phyloP scores from a whole-genome alignment of 352 stramenopile genomes.

The Phytophthora idaei region DNA sequence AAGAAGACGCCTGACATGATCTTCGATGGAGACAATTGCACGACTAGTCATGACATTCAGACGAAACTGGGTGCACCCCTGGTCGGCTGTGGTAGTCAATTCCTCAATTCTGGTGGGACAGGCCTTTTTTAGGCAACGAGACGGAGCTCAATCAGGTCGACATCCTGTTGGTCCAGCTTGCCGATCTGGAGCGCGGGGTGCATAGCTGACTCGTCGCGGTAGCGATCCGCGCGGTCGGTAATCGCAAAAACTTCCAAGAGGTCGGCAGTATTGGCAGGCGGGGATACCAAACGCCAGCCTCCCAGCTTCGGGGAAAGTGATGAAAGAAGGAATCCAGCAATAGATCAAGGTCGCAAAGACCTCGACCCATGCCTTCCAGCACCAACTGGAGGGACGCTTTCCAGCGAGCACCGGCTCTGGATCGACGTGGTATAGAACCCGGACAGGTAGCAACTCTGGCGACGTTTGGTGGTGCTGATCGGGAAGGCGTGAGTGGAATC shows the following conservation, averaged over 20 bases:
- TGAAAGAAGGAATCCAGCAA: slow-evolving; percentile 2
- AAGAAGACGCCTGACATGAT: too few species aligned
- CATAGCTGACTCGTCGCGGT: neutral
- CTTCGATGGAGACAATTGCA: too few species aligned
- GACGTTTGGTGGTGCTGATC: neutral
- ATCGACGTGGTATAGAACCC: neutral
- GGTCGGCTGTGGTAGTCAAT: too few species aligned
- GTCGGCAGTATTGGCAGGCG: neutral
- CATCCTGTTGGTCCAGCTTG: too few species aligned
- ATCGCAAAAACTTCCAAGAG: neutral
- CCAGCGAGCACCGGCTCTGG: neutral
- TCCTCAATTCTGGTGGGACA: too few species aligned
- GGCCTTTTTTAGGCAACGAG: too few species aligned
- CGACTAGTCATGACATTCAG: too few species aligned
- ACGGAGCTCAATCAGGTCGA: too few species aligned
- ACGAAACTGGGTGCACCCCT: too few species aligned
- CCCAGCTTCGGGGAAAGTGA: neutral
- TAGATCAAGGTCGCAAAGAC: slow-evolving; percentile 4
- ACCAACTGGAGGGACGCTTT: neutral
- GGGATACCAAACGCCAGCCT: neutral
- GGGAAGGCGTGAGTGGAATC: neutral
- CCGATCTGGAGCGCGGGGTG: neutral
- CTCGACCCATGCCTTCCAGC: neutral
- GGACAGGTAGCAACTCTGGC: neutral
- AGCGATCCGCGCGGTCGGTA: neutral